phyloP scores from a whole-genome alignment of 2,329 filamentous ascomycete genomes.

The Curvularia lunata region DNA sequence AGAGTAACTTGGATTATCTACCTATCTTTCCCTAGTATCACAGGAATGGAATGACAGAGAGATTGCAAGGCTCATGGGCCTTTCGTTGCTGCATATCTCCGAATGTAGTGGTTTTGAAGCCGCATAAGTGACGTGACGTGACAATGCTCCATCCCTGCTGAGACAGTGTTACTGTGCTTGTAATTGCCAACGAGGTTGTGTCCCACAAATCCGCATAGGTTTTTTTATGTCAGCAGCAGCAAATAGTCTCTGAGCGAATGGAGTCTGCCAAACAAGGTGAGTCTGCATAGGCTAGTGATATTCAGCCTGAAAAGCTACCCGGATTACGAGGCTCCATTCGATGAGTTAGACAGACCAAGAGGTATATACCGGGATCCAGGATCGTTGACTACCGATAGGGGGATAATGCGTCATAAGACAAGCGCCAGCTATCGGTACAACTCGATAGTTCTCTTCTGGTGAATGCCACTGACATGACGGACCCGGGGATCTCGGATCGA shows the following conservation, averaged over 20 bases:
- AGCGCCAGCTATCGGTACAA: neutral
- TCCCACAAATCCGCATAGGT: conserved; percentile 2
- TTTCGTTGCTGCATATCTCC: conserved; percentile 4
- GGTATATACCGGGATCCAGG: conserved; percentile 4
- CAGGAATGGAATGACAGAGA: conserved; percentile 18
- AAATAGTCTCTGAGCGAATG: neutral
- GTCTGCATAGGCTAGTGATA: neutral
- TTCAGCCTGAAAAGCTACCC: neutral
- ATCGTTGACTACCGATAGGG: neutral
- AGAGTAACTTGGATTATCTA: neutral
- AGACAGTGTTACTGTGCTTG: conserved; percentile 14
- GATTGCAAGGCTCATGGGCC: conserved; percentile 22
- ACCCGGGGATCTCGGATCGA: conserved; percentile 17
- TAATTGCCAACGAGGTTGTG: conserved; percentile 21
- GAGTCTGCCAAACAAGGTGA: neutral
- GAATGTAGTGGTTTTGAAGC: neutral
- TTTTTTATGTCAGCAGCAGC: neutral
- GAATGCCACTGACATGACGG: neutral
- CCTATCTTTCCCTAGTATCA: conserved; percentile 1
- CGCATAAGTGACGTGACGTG: conserved; percentile 8
- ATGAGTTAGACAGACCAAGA: conserved; percentile 5
- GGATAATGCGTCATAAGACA: neutral
- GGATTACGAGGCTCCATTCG: neutral
- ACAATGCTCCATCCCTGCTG: conserved; percentile 16
- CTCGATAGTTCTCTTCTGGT: conserved; percentile 1